These are phyloP conservation scores for Mycosphaerella arachidis DNA, from an alignment of 2,329 filamentous ascomycete species.

Conservation along the genomic window DNA sequence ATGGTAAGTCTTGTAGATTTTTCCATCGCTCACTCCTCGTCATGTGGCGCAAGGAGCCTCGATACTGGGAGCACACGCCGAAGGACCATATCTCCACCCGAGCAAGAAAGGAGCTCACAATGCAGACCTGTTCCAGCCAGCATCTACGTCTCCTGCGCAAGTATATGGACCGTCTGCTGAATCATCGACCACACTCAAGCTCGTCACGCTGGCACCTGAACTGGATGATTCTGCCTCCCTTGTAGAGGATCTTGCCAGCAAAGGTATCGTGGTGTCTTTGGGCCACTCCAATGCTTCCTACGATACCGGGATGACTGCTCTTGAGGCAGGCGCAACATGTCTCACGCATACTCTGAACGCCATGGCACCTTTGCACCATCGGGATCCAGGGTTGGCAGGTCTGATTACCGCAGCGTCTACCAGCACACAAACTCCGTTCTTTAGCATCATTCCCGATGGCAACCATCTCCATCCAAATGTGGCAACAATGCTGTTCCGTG, in stretches of 20 bases:
- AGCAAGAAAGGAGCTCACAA: conserved; percentile 53
- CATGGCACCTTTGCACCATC: conserved; percentile 49
- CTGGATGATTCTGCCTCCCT: conserved; percentile 40
- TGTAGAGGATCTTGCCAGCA: conserved; percentile 40
- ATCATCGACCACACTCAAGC: conserved; percentile 39
- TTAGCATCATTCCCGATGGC: conserved; percentile 51
- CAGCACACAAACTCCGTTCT: conserved; percentile 40
- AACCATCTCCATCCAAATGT: conserved; percentile 52
- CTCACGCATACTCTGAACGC: conserved; percentile 55
- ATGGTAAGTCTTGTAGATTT: conserved; percentile 34
- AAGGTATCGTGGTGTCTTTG: conserved; percentile 45
- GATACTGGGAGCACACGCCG: conserved; percentile 53
- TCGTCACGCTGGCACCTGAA: conserved; percentile 53
- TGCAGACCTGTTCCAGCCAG: conserved; percentile 40
- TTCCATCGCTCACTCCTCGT: conserved; percentile 45
- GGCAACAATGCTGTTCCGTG: conserved; percentile 46
- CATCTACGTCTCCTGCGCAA: conserved; percentile 32
- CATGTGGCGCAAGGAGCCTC: conserved; percentile 43
- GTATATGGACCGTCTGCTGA: conserved; percentile 46
- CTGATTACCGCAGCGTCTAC: conserved; percentile 29
- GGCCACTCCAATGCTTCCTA: conserved; percentile 51
- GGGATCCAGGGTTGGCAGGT: conserved; percentile 50
- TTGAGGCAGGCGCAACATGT: conserved; percentile 47
- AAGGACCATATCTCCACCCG: conserved; percentile 53
- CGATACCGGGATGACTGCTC: conserved; percentile 42